Base-by-base conservation (phyloP, 257 asterid genomes). In the Fraxinus excelsior region DNA sequence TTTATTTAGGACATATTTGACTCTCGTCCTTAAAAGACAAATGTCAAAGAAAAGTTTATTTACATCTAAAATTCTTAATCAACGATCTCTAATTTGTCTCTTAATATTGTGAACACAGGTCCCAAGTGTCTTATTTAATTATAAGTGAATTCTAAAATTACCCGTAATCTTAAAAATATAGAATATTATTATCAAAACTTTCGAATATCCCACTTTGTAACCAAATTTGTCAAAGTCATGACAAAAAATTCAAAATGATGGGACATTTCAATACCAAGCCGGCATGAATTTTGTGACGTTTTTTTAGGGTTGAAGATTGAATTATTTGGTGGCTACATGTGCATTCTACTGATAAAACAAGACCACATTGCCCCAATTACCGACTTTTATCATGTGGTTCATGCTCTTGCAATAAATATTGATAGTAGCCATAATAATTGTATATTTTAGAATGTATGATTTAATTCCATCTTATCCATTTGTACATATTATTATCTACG, bases 261-360 rank as follows among this genome's bases (percentile, higher is more conserved):
- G 82, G 85, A 44, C 68, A 29, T 18, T 35, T 76, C 74, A 19
- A 67, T 34, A 38, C 25, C 7, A 35, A 70, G 74, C 64, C 73
- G 76, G 78, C 84, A 78, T 65, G 79, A 69, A 56, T 74, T 79
- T 75, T 70, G 67, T 66, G 74, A 78, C 73, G 11, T 1, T 29
- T 67, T 66, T 32, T 74, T 7, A 60, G 13, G 68, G 64, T 78
- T 67, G 37, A 67, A 79, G 58, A 76, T 51, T 81, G 71, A 79
- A 79, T 78, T 74, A 7, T 75, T 64, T 67, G 78, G 64, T 72
- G 81, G 75, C 68, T 72, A 78, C 81, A 72, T 81, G 83, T 78
- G 79, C 81, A 67, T 65, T 75, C 49, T 74, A 51, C 69, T 76
- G 76, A 74, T 78, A 78, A 71, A 74, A 72, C 80, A 62, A 66